phyloP scores from a whole-genome alignment of 345 rosid genomes.

The Euclidium syriacum region DNA sequence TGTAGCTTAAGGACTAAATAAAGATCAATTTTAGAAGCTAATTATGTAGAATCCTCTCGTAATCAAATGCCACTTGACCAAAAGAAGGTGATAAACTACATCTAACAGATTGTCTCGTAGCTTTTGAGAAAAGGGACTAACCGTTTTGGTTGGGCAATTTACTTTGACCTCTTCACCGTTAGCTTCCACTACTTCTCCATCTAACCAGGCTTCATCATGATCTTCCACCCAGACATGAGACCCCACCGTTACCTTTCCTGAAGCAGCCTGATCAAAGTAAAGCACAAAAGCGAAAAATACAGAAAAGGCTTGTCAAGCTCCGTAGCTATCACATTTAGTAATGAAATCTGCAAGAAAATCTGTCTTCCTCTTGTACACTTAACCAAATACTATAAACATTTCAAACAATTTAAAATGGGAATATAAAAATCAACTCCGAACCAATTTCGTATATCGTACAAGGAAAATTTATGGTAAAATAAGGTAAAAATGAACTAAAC shows the following conservation, averaged over 20 bases:
- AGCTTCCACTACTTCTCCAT: conserved; percentile 71
- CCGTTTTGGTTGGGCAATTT: conserved; percentile 60
- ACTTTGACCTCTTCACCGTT: conserved; percentile 54
- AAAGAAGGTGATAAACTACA: background rate
- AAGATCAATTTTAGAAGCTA: background rate
- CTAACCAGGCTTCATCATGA: conserved; percentile 76
- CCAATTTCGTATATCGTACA: background rate
- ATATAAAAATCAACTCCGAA: background rate
- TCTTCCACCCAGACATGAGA: conserved; percentile 90
- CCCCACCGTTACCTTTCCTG: conserved; percentile 50
- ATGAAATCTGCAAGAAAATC: background rate
- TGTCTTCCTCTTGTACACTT: background rate
- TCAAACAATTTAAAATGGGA: background rate
- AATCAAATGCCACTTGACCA: background rate
- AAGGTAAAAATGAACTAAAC: background rate
- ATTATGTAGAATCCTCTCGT: background rate
- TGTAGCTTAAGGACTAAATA: conserved; percentile 9
- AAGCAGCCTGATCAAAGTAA: conserved; percentile 44
- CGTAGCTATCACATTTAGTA: background rate
- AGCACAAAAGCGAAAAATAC: background rate
- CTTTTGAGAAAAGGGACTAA: conserved; percentile 30
- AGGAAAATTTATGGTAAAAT: background rate
- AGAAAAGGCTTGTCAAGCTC: background rate
- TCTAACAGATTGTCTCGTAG: background rate
- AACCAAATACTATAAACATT: background rate